A percentile compares a stretch with the other conserved stretches of the same genome.
phyloP scores from a whole-genome alignment of 2,329 filamentous ascomycete species.

The Phialophora verrucosa region DNA sequence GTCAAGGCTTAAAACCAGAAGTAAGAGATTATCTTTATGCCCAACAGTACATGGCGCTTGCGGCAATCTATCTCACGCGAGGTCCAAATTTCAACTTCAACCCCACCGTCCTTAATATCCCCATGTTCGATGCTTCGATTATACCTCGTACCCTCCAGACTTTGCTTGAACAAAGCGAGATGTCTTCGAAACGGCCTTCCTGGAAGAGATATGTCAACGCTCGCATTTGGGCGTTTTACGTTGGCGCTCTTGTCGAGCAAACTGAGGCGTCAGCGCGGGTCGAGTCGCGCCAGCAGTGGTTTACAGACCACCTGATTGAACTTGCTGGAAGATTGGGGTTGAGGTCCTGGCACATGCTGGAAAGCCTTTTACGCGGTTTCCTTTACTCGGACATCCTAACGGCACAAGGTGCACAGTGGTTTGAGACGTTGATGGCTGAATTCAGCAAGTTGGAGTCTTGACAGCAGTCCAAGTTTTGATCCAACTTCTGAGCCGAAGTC shows the following conservation, averaged over 20 bases:
- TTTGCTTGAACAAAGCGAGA: conserved; percentile 5
- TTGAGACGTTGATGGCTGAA: conserved; percentile 8
- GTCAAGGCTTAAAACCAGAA: conserved; percentile 9
- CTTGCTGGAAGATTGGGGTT: conserved; percentile 2
- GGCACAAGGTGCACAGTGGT: conserved; percentile 8
- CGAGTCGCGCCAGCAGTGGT: background rate
- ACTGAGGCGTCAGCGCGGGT: background rate
- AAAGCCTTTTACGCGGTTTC: background rate
- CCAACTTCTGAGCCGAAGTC: background rate
- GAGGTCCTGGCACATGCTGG: conserved; percentile 1
- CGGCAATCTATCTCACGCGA: conserved; percentile 19
- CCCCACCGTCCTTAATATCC: conserved; percentile 18
- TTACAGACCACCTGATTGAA: background rate
- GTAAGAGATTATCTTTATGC: conserved; percentile 22
- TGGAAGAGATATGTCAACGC: conserved; percentile 19
- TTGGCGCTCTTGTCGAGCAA: conserved; percentile 25
- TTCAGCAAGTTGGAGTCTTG: background rate
- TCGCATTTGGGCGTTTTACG: conserved; percentile 24
- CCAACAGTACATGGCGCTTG: conserved; percentile 23
- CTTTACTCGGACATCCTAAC: conserved; percentile 14
- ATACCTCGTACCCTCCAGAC: conserved; percentile 11
- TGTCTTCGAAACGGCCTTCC: conserved; percentile 1
- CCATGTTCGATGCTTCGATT: conserved; percentile 21
- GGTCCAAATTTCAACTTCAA: conserved; percentile 16
- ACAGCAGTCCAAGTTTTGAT: background rate